Evolutionary conservation across 345 rosid genomes (phyloP), one percentile per base, ranked within the genome.

Genomic region (Ceriops tagal): DNA sequence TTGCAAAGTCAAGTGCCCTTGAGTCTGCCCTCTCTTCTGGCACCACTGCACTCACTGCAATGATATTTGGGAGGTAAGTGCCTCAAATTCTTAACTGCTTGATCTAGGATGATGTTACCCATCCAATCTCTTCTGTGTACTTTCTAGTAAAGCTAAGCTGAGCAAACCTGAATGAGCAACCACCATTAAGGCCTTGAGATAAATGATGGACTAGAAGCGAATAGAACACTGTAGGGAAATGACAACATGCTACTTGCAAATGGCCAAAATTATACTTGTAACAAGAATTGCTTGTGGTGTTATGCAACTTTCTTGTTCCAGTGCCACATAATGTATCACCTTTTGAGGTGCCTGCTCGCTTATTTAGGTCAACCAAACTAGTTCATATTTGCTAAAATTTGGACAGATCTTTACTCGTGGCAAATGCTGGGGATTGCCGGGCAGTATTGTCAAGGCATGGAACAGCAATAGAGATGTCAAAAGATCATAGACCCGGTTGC

Each of bases 381-480:
- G 49, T 43, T 43, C 49, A 43, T 43, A 13, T 43, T 43, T 43
- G 19, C 49, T 43, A 15, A 43, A 43, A 11, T 43, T 43, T 13
- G 49, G 49, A 39, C 77, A 85, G 96, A 82, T 89, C 89, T 43
- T 74, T 89, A 56, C 86, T 93, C 21, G 96, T 93, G 77, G 97
- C 98, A 77, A 93, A 93, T 69, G 97, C 91, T 59, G 97, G 98
- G 39, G 98, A 93, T 75, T 93, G 95, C 53, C 86, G 95, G 34
- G 95, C 97, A 64, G 95, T 93, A 37, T 72, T 93, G 56, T 93
- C 92, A 27, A 81, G 83, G 56, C 58, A 65, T 62, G 98, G 98
- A 71, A 49, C 43, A 1, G 91, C 92, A 37, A 64, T 83, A 60
- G 92, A 88, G 69, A 84, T 91, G 91, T 93, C 97, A 18, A 68